Percentiles rank a stretch among this genome's conserved stretches.
Evolutionary conservation across 345 rosid species (phyloP).

Genomic region (Acer campestre): DNA sequence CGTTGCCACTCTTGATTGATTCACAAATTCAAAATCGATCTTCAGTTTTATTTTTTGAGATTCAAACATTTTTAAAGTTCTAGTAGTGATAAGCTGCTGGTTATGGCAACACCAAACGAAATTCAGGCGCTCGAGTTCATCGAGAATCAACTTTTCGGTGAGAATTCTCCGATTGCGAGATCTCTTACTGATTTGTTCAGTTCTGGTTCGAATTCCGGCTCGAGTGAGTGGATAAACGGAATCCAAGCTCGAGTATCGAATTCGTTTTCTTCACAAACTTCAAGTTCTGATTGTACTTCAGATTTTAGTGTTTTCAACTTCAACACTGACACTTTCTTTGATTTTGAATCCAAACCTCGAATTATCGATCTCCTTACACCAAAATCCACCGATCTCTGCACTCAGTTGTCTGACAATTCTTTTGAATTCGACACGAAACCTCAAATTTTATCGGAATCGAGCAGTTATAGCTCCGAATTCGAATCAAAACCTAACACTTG

Average conservation of each 20-base stretch:
- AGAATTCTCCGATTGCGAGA: conserved; percentile 37
- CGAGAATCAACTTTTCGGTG: conserved; percentile 58
- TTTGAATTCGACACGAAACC: conserved; percentile 13
- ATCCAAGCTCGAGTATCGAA: conserved; percentile 13
- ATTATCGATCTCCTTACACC: conserved; percentile 39
- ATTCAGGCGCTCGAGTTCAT: conserved; percentile 51
- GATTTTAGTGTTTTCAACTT: conserved; percentile 24
- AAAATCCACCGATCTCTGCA: conserved; percentile 7
- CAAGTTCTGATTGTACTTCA: conserved; percentile 28
- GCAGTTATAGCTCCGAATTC: conserved; percentile 18
- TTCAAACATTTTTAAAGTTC: neutral
- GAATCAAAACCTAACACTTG: conserved; percentile 26
- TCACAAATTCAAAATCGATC: neutral
- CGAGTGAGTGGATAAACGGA: conserved; percentile 26
- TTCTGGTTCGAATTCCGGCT: neutral
- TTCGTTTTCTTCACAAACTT: conserved; percentile 26
- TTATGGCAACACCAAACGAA: conserved; percentile 44
- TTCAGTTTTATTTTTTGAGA: conserved; percentile 12
- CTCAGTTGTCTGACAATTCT: conserved; percentile 7
- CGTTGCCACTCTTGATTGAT: neutral
- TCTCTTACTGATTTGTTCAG: neutral
- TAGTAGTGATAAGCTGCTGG: neutral
- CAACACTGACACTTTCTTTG: conserved; percentile 24
- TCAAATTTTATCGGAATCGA: neutral
- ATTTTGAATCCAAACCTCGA: conserved; percentile 48